Evolutionary conservation across 1,139 yeast species (phyloP).

Genomic region (Suhomyces wounanorum): DNA sequence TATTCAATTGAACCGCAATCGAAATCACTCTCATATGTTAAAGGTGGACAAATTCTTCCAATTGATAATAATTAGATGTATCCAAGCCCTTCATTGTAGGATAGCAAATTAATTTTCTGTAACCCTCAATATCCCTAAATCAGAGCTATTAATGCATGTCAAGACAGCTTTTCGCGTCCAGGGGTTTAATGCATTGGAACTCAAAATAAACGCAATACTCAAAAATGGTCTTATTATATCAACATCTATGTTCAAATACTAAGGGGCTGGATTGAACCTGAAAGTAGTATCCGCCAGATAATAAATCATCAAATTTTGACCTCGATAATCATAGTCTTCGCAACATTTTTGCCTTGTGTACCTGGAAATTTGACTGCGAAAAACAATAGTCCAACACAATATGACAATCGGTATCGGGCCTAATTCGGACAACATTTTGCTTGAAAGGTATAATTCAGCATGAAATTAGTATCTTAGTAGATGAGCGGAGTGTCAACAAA

Average conservation of each 20-base stretch:
- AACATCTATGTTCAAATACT: not conserved
- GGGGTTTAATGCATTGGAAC: not conserved
- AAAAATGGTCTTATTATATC: not conserved
- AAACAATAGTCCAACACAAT: not conserved
- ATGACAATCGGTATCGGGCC: not conserved
- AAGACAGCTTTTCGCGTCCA: not conserved
- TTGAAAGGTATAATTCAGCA: not conserved
- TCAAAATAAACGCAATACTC: not conserved
- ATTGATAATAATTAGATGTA: not conserved
- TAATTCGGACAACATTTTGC: not conserved
- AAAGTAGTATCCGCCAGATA: not conserved
- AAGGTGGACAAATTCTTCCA: not conserved
- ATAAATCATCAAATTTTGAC: not conserved
- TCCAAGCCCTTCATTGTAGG: not conserved
- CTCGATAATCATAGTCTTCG: not conserved
- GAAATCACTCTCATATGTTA: not conserved
- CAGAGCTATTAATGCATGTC: not conserved
- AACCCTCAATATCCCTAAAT: not conserved
- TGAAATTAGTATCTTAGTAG: not conserved
- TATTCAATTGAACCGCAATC: not conserved
- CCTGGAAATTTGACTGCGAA: conserved; percentile 2
- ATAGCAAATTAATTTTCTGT: not conserved
- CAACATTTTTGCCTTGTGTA: not conserved
- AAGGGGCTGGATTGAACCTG: not conserved
- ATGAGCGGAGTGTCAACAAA: not conserved